Base-by-base conservation (phyloP, 1,284 basidiomycete species). In the Tilletia caries region DNA sequence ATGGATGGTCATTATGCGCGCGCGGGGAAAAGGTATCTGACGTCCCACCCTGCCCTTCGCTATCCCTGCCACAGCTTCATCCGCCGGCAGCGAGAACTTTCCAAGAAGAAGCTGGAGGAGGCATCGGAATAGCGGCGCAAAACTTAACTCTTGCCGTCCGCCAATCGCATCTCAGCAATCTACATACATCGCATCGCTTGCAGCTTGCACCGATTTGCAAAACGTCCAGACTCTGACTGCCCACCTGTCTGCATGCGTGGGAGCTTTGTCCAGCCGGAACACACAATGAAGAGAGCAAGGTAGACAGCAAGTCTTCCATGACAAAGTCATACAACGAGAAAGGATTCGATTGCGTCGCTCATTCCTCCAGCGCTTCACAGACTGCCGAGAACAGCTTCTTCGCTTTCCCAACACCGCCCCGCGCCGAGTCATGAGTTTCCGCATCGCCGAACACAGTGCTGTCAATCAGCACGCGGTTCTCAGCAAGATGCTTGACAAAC, bases 391-490 rank as follows among this genome's bases (percentile, higher is more conserved):
- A 50, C 12, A 66, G 41, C 33, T 8, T 33, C 58, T 34, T 62
- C 20, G 44, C 65, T 34, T 66, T 20, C 15, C 27, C 34, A 8
- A 50, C 65, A 43, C 65, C 50, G 15, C 65, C 44, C 34, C 65
- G 25, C 1, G 29, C 44, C 44, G 50, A 66, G 50, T 33, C 58
- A 18, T 15, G 8, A 10, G 37, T 41, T 41, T 29, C 58, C 3
- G 33, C 62, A 20, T 44, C 44, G 1, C 58, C 64, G 60, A 82
- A 82, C n/a, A 76, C 76, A 46, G 76, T 77, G 13, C 67, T 69
- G 1, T 76, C 1, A 8, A 81, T 70, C 6, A 71, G 71, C 67
- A 79, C 70, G 12, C 73, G 70, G 65, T 80, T 80, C 20, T 76
- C 68, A 10, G 72, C 48, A 13, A 81, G 64, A 60, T 79, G 75